Percentiles rank a stretch among this genome's conserved stretches.
Evolutionary conservation across 805 yeast genomes (phyloP).

Genomic region (Yamadazyma sp.): DNA sequence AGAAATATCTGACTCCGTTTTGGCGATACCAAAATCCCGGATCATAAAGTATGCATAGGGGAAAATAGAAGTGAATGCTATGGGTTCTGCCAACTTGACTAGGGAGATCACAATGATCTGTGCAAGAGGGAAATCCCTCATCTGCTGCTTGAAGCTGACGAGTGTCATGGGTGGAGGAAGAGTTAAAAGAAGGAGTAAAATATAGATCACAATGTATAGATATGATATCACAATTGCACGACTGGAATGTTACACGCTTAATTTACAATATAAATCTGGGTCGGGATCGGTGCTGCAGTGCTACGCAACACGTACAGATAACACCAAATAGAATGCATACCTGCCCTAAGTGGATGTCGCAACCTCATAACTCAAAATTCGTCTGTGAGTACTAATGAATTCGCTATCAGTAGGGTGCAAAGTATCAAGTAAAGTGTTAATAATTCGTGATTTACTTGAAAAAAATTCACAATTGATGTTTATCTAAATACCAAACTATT

Average conservation of each 20-base stretch:
- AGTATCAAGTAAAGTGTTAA: too few species aligned
- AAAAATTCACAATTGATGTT: too few species aligned
- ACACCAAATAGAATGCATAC: too few species aligned
- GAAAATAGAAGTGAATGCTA: constrained; percentile 61
- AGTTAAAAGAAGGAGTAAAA: too few species aligned
- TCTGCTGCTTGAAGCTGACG: constrained; percentile 43
- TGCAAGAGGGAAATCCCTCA: constrained; percentile 55
- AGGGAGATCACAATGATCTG: constrained; percentile 41
- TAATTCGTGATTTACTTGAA: too few species aligned
- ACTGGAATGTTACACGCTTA: not conserved
- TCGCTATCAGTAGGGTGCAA: not conserved
- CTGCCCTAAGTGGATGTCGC: not conserved
- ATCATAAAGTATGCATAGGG: constrained; percentile 68
- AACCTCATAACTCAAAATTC: not conserved
- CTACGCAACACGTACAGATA: not conserved
- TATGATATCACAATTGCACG: not conserved
- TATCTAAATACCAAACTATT: too few species aligned
- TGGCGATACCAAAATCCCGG: constrained; percentile 50
- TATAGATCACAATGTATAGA: too few species aligned
- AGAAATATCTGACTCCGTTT: constrained; percentile 51
- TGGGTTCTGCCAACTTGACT: constrained; percentile 60
- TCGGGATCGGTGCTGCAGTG: not conserved
- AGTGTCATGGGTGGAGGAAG: too few species aligned
- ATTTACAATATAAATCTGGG: not conserved
- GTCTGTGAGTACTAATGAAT: not conserved